Conservation (phyloP, 345 rosid genomes). For the Abelmoschus esculentus region DNA sequence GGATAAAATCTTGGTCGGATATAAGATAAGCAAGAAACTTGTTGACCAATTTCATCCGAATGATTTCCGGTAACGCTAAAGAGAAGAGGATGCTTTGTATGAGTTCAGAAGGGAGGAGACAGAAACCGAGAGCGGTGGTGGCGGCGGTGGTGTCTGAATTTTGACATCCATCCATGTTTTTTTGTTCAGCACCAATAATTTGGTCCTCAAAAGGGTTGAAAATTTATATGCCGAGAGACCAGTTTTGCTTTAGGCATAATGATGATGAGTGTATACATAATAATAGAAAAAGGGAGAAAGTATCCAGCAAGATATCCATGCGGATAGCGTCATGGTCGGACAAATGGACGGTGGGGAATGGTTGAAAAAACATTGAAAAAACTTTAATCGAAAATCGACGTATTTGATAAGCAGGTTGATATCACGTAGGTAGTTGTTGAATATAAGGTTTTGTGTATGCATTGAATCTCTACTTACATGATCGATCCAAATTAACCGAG, state of each 20-base stretch:
- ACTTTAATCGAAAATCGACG: too few species aligned
- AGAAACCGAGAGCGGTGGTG: conserved; percentile 38
- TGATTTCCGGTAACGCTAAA: conserved; percentile 56
- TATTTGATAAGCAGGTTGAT: too few species aligned
- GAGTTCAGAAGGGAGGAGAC: conserved; percentile 75
- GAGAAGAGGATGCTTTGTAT: conserved; percentile 55
- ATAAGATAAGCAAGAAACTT: conserved; percentile 32
- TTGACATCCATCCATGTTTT: conserved; percentile 23
- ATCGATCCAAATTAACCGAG: too few species aligned
- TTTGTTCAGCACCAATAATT: background rate
- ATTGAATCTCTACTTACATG: too few species aligned
- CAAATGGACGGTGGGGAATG: conserved; percentile 22
- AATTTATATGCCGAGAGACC: background rate
- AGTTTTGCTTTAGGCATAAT: background rate
- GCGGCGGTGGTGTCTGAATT: conserved; percentile 3
- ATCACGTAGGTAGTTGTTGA: too few species aligned
- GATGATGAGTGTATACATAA: background rate
- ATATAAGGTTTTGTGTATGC: too few species aligned
- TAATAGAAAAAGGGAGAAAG: background rate
- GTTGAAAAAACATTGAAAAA: background rate
- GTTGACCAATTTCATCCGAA: conserved; percentile 44
- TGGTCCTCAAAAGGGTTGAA: background rate
- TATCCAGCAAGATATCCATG: conserved; percentile 9
- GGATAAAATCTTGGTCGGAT: conserved; percentile 54
- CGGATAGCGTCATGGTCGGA: conserved; percentile 16